phyloP scores from a whole-genome alignment of 352 stramenopile species.

The Plasmopara viticola region DNA sequence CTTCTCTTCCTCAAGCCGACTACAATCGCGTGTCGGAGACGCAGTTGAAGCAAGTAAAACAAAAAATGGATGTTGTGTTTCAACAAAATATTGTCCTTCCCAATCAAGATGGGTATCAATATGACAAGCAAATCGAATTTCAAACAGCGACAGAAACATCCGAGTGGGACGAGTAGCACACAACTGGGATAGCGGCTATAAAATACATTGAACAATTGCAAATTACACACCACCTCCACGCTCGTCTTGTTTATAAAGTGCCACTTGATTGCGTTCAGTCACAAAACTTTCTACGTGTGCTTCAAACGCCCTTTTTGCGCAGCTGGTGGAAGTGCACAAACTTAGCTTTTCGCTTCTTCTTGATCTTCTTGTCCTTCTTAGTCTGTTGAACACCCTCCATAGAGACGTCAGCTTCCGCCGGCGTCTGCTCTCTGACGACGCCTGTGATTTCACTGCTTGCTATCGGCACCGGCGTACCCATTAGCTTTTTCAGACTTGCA shows the following conservation, averaged over 20 bases:
- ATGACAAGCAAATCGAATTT: conserved; percentile 67
- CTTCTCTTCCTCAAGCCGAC: conserved; percentile 48
- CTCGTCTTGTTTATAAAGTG: conserved; percentile 8
- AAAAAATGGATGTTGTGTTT: conserved; percentile 69
- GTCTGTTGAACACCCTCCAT: conserved; percentile 44
- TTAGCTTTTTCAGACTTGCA: conserved; percentile 64
- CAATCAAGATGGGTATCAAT: conserved; percentile 47
- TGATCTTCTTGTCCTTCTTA: conserved; percentile 53
- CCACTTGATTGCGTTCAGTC: conserved; percentile 6
- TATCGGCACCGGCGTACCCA: conserved; percentile 47
- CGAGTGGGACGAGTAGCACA: conserved; percentile 52
- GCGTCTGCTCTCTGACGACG: conserved; percentile 25
- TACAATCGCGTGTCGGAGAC: conserved; percentile 75
- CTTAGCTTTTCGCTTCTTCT: conserved; percentile 71
- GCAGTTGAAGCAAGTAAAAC: conserved; percentile 62
- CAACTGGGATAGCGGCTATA: conserved; percentile 26
- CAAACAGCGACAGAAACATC: conserved; percentile 35
- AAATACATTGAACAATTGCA: conserved; percentile 51
- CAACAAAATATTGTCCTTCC: conserved; percentile 52
- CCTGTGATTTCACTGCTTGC: conserved; percentile 38
- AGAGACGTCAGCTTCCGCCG: conserved; percentile 28
- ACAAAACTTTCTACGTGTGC: conserved; percentile 9
- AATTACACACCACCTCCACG: conserved; percentile 22
- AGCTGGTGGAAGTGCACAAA: conserved; percentile 84
- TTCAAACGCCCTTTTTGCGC: conserved; percentile 83